A percentile compares a stretch with the other conserved stretches of the same genome.
Conservation (phyloP, 1,139 yeast species). For the Hyphopichia buzzinii region DNA sequence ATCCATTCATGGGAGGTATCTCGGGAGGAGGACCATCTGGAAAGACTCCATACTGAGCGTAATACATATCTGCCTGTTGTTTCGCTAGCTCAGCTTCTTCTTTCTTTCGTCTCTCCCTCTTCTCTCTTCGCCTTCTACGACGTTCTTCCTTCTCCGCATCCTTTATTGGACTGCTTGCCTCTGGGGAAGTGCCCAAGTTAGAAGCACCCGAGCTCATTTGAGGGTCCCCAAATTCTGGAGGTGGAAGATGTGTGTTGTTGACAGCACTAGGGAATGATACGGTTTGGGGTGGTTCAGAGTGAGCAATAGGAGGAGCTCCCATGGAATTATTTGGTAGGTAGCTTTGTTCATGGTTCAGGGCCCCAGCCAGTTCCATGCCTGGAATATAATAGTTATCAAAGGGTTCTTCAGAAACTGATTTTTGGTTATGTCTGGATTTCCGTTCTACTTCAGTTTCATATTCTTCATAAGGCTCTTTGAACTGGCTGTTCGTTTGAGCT, state of each 20-base stretch:
- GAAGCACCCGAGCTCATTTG: background rate
- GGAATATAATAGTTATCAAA: slow-evolving; percentile 24
- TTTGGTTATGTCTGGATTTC: slow-evolving; percentile 5
- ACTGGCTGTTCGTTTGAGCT: slow-evolving; percentile 4
- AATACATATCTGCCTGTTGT: slow-evolving; percentile 2
- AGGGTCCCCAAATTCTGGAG: background rate
- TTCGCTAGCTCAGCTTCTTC: slow-evolving; percentile 14
- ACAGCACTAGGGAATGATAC: background rate
- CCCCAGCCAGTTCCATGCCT: slow-evolving; percentile 4
- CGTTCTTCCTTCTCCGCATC: slow-evolving; percentile 7
- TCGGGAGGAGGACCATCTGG: slow-evolving; percentile 14
- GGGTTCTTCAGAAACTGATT: slow-evolving; percentile 22
- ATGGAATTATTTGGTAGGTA: background rate
- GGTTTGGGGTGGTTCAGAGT: background rate
- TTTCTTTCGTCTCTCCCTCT: slow-evolving; percentile 14
- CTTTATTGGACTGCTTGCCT: background rate
- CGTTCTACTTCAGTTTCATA: slow-evolving; percentile 18
- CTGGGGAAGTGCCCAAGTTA: background rate
- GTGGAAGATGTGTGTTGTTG: background rate
- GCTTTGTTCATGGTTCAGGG: background rate
- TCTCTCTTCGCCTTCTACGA: slow-evolving; percentile 11
- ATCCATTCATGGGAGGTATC: slow-evolving; percentile 1
- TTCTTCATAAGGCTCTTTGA: slow-evolving; percentile 22
- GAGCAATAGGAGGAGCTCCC: background rate
- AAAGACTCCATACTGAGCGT: slow-evolving; percentile 10